A percentile compares a stretch with the other conserved stretches of the same genome.
Conservation (phyloP, 1,284 basidiomycete genomes). For the Grifola frondosa region DNA sequence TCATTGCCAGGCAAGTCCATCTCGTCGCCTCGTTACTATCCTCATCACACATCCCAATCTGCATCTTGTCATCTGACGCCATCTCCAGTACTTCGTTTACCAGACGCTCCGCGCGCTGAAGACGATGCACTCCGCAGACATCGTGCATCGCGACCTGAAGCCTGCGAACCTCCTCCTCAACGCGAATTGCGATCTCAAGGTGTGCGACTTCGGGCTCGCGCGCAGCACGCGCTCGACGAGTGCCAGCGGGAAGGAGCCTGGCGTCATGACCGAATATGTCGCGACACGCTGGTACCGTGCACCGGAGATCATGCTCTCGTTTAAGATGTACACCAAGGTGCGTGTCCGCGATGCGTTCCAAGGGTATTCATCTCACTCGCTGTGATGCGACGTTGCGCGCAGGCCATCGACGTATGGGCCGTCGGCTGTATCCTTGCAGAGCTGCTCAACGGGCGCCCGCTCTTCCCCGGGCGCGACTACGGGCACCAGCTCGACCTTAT, state of each 20-base stretch:
- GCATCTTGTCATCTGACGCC: neutral
- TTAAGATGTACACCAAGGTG: slow-evolving; percentile 81
- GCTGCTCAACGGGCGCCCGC: slow-evolving; percentile 74
- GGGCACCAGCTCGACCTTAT: slow-evolving; percentile 86
- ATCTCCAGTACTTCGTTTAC: slow-evolving; percentile 63
- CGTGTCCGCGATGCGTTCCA: neutral
- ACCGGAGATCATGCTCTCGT: slow-evolving; percentile 88
- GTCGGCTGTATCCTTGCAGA: slow-evolving; percentile 91
- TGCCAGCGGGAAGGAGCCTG: slow-evolving; percentile 65
- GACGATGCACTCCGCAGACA: slow-evolving; percentile 78
- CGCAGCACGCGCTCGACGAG: slow-evolving; percentile 64
- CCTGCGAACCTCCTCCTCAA: slow-evolving; percentile 82
- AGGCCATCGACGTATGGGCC: slow-evolving; percentile 84
- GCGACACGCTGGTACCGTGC: slow-evolving; percentile 85
- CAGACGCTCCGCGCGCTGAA: slow-evolving; percentile 82
- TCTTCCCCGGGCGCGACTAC: slow-evolving; percentile 89
- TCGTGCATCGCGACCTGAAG: slow-evolving; percentile 82
- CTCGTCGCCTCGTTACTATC: slow-evolving; percentile 3
- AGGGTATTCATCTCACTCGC: neutral
- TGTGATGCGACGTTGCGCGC: slow-evolving; percentile 9
- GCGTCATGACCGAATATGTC: slow-evolving; percentile 83
- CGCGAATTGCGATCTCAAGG: slow-evolving; percentile 85
- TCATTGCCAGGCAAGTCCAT: slow-evolving; percentile 69
- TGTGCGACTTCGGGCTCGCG: slow-evolving; percentile 85
- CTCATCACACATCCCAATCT: slow-evolving; percentile 2